phyloP scores from a whole-genome alignment of 1,284 basidiomycete species.

The Leccinum laetum region DNA sequence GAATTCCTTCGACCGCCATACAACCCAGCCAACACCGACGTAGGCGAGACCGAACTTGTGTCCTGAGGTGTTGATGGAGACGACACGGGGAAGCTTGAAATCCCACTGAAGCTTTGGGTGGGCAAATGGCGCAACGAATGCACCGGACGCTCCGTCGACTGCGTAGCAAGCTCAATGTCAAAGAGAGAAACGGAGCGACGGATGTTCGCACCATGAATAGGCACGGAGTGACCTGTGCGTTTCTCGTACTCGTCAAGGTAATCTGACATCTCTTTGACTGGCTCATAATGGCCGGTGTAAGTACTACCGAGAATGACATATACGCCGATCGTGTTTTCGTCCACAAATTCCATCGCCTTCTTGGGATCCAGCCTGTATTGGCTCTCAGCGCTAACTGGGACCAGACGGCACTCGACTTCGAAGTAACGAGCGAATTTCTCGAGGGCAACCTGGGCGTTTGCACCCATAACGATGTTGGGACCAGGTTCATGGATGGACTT shows the following conservation, averaged over 20 bases:
- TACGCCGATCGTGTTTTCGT: constrained; percentile 91
- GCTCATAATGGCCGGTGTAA: constrained; percentile 94
- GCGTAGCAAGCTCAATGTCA: constrained; percentile 9
- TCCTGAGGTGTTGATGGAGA: constrained; percentile 86
- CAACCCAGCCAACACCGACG: constrained; percentile 88
- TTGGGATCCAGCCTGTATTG: constrained; percentile 85
- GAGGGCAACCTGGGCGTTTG: constrained; percentile 84
- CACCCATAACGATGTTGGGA: constrained; percentile 77
- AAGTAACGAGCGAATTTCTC: constrained; percentile 96
- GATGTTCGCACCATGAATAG: constrained; percentile 72
- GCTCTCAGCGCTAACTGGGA: constrained; percentile 75
- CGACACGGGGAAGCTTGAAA: constrained; percentile 85
- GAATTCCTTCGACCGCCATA: constrained; percentile 77
- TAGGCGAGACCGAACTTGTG: constrained; percentile 91
- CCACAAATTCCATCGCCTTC: constrained; percentile 84
- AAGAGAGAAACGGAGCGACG: constrained; percentile 24
- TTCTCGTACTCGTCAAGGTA: constrained; percentile 85
- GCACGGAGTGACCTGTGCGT: constrained; percentile 77
- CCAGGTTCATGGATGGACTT: constrained; percentile 87
- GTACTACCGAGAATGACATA: constrained; percentile 85
- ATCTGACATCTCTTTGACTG: constrained; percentile 85
- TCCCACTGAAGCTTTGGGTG: constrained; percentile 84
- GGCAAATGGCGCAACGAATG: constrained; percentile 84
- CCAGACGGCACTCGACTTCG: constrained; percentile 84
- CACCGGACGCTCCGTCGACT: constrained; percentile 83